A percentile compares a stretch with the other conserved stretches of the same genome.
phyloP scores from a whole-genome alignment of 2,329 filamentous ascomycete species.

The Cytospora piceae region DNA sequence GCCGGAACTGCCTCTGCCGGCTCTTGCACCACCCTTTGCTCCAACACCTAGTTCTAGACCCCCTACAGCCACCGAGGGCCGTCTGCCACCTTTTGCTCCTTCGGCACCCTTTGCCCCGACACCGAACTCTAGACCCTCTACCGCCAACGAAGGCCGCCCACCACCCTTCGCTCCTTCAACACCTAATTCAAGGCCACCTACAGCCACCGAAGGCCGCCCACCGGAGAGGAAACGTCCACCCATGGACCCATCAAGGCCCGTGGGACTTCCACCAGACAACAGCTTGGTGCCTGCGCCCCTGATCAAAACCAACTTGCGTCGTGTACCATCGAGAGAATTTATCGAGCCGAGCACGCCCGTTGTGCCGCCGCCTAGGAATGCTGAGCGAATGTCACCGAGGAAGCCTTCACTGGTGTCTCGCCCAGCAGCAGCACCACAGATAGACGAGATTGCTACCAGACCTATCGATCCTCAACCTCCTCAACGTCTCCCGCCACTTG shows the following conservation, averaged over 20 bases:
- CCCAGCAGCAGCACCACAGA: slow-evolving; percentile 39
- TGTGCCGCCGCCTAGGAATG: slow-evolving; percentile 53
- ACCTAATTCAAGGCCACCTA: slow-evolving; percentile 18
- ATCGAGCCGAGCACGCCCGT: slow-evolving; percentile 26
- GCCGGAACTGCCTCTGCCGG: slow-evolving; percentile 34
- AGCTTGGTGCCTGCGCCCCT: slow-evolving; percentile 62
- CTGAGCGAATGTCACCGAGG: slow-evolving; percentile 51
- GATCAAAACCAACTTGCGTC: slow-evolving; percentile 54
- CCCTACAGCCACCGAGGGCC: background rate
- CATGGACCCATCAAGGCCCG: slow-evolving; percentile 64
- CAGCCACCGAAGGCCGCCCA: slow-evolving; percentile 49
- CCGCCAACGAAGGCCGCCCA: background rate
- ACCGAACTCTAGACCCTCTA: slow-evolving; percentile 3
- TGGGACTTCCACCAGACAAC: slow-evolving; percentile 47
- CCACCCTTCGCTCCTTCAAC: slow-evolving; percentile 1
- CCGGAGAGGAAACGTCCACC: slow-evolving; percentile 69
- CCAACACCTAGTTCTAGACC: slow-evolving; percentile 20
- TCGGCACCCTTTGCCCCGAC: slow-evolving; percentile 30
- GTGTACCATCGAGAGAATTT: slow-evolving; percentile 17
- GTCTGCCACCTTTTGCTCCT: slow-evolving; percentile 17
- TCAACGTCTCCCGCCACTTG: slow-evolving; percentile 21
- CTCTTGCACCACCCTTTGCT: slow-evolving; percentile 31
- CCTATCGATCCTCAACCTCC: slow-evolving; percentile 25
- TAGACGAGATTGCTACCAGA: slow-evolving; percentile 40
- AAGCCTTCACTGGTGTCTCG: slow-evolving; percentile 46